These are phyloP conservation scores for Myxozyma kluyveri DNA, from an alignment of 805 yeast species.

Conservation along the genomic window DNA sequence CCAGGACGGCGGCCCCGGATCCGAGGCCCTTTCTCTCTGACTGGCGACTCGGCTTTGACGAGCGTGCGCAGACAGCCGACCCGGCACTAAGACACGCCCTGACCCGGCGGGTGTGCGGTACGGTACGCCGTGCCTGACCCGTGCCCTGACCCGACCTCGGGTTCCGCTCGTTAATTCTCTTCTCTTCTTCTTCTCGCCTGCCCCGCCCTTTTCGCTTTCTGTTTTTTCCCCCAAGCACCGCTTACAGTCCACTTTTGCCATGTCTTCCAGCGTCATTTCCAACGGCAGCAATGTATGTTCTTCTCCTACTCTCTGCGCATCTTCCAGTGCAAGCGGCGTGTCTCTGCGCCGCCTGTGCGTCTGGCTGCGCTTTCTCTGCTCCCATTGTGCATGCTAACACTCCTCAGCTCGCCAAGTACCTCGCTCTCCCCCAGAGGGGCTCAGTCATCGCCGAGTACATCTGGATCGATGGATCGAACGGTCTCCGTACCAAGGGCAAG, in stretches of 20 bases:
- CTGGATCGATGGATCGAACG: constrained; percentile 94
- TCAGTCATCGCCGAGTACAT: constrained; percentile 90
- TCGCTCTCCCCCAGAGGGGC: constrained; percentile 81
- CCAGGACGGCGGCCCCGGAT: too few species aligned
- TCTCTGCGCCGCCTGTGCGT: not conserved
- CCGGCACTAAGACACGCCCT: not conserved
- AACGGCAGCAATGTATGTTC: constrained; percentile 27
- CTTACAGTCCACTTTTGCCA: constrained; percentile 4
- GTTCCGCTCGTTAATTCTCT: too few species aligned
- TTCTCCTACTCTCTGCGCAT: not conserved
- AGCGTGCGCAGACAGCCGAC: too few species aligned
- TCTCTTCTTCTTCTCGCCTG: constrained; percentile 4
- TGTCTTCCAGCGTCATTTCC: constrained; percentile 31
- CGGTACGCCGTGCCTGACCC: constrained; percentile 1
- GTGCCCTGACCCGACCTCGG: constrained; percentile 1
- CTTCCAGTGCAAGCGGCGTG: not conserved
- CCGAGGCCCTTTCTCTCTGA: too few species aligned
- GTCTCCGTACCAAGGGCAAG: constrained; percentile 86
- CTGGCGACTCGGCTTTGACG: too few species aligned
- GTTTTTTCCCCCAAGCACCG: constrained; percentile 1
- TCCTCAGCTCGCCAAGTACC: constrained; percentile 66
- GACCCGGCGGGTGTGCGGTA: constrained; percentile 2
- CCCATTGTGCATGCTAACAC: not conserved
- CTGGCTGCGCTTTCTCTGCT: not conserved
- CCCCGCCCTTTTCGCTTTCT: constrained; percentile 3